Evolutionary conservation across 2,329 filamentous ascomycete species (phyloP), one percentile per base, ranked within the genome.

Genomic region (Exophiala phaeomuriformis): DNA sequence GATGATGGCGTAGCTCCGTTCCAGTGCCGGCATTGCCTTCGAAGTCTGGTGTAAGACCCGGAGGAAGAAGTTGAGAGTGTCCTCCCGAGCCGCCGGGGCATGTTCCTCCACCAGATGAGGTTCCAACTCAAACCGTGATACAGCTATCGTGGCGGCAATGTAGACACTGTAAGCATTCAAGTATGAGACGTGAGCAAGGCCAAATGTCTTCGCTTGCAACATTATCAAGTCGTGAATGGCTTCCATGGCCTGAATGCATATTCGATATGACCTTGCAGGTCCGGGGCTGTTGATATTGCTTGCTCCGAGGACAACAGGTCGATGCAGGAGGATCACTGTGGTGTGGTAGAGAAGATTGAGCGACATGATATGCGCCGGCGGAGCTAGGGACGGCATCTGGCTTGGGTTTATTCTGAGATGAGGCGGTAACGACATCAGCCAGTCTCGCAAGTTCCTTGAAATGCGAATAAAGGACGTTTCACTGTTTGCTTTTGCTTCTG

Each of bases 311-410:
- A 80, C 71, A 29, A 80, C 78, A 0, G 77, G 77, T 4, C 75
- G 75, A 55, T 80, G 77, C 0, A 81, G 67, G 0, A 81, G 71
- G 4, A 81, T 79, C 1, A 75, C 63, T 0, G 79, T 68, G 0
- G 76, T 75, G 50, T 80, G 70, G 39, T 77, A 76, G 62, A 78
- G 73, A 3, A 76, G 70, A 37, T 72, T 67, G 0, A 76, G 64
- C 52, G 71, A 74, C 36, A 77, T 64, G 1, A 75, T 68, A 53
- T 75, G 72, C 10, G 72, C 73, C 1, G 74, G 75, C 7, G 74
- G 73, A 4, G 66, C 65, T 1, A 62, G 49, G 5, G 51, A 49
- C 5, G 61, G 60, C 54, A 59, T 64, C 5, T 65, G 67, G 5
- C 64, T 61, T 2, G 66, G 61, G 40, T 71, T 67, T 30, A 73